A percentile compares a stretch with the other conserved stretches of the same genome.
phyloP scores from a whole-genome alignment of 345 rosid species.

The sweet orange (Citrus sinensis) region DVS_A1.0 CM039163.1:7652501-7653000 shows the following conservation, averaged over 20 bases:
- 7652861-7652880: neutral
- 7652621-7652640: neutral
- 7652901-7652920: no score
- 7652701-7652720: neutral
- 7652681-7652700: neutral
- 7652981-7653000: no score
- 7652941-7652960: no score
- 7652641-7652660: neutral
- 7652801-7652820: neutral
- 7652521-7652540: no score
- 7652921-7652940: no score
- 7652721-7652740: neutral
- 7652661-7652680: neutral
- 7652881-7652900: no score
- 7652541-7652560: no score
- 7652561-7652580: neutral
- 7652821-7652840: neutral
- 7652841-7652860: conserved; percentile 1
- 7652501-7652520: no score
- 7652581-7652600: neutral
- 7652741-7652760: neutral
- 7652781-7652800: neutral
- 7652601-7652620: neutral
- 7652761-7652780: neutral
- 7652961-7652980: no score